Conservation (phyloP, 1,284 basidiomycete genomes). For the Porodaedalea pini region DNA sequence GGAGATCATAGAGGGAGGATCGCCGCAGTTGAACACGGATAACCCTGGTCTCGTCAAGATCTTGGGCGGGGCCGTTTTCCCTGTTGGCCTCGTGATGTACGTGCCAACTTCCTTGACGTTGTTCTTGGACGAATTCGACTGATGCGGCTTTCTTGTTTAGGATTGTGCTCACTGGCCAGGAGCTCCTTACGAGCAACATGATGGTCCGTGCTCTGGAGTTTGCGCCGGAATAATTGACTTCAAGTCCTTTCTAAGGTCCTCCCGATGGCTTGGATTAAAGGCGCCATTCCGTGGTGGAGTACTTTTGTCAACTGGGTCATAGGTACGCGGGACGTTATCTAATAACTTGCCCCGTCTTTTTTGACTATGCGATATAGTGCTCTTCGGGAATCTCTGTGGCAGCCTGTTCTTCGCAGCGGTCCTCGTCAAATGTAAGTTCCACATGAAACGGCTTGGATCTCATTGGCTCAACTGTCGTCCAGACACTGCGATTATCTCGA, state of each 20-base stretch:
- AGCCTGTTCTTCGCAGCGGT: conserved; percentile 70
- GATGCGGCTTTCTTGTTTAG: conserved; percentile 32
- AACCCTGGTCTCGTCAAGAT: conserved; percentile 69
- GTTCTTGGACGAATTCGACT: neutral
- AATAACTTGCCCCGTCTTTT: neutral
- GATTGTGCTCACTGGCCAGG: conserved; percentile 68
- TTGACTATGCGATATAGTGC: conserved; percentile 39
- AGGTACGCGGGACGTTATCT: conserved; percentile 37
- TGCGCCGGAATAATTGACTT: neutral
- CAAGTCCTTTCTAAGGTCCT: conserved; percentile 38
- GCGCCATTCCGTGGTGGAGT: conserved; percentile 65
- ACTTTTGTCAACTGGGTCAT: conserved; percentile 64
- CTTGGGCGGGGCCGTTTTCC: conserved; percentile 64
- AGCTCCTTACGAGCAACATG: conserved; percentile 73
- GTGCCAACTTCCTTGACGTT: conserved; percentile 21
- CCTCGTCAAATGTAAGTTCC: conserved; percentile 55
- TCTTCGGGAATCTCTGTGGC: conserved; percentile 68
- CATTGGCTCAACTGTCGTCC: conserved; percentile 9
- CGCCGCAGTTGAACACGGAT: conserved; percentile 42
- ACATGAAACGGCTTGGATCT: conserved; percentile 2
- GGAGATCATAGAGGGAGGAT: conserved; percentile 58
- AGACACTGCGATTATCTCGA: conserved; percentile 58
- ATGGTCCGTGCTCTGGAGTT: conserved; percentile 44
- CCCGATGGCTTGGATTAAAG: conserved; percentile 62
- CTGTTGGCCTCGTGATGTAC: conserved; percentile 72